Evolutionary conservation across 257 asterid genomes (phyloP).

Genomic region (Gardenia jasminoides): DNA sequence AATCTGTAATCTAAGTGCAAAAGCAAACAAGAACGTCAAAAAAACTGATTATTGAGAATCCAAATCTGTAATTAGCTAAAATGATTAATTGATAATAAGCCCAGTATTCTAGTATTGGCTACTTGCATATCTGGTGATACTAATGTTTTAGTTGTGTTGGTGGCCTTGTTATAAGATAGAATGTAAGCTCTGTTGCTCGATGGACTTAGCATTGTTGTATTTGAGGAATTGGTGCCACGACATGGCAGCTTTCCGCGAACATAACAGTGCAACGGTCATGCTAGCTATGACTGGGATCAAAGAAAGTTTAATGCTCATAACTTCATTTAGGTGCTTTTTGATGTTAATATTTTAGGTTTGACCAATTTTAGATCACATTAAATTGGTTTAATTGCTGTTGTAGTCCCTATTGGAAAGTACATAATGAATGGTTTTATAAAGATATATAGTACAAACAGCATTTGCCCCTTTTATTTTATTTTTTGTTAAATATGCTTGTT

Average conservation of each 20-base stretch:
- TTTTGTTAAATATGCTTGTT: neutral
- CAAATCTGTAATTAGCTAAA: too few species aligned
- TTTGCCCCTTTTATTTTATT: neutral
- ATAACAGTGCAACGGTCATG: neutral
- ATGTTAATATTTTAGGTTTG: neutral
- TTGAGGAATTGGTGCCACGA: neutral
- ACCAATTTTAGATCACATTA: neutral
- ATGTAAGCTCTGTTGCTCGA: neutral
- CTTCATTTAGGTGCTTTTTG: neutral
- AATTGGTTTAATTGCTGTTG: neutral
- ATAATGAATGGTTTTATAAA: neutral
- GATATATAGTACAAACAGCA: neutral
- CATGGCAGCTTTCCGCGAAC: neutral
- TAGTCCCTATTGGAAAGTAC: neutral
- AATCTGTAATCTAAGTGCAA: too few species aligned
- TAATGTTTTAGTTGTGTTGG: neutral
- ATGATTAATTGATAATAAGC: too few species aligned
- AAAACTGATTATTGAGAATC: too few species aligned
- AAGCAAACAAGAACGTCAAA: too few species aligned
- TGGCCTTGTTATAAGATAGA: neutral
- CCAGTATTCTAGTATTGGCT: neutral
- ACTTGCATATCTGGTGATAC: neutral
- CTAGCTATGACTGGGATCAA: neutral
- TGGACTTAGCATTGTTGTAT: neutral
- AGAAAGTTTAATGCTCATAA: neutral